Conservation (phyloP, 148 eudicot genomes). For the Simmondsia chinensis region DNA sequence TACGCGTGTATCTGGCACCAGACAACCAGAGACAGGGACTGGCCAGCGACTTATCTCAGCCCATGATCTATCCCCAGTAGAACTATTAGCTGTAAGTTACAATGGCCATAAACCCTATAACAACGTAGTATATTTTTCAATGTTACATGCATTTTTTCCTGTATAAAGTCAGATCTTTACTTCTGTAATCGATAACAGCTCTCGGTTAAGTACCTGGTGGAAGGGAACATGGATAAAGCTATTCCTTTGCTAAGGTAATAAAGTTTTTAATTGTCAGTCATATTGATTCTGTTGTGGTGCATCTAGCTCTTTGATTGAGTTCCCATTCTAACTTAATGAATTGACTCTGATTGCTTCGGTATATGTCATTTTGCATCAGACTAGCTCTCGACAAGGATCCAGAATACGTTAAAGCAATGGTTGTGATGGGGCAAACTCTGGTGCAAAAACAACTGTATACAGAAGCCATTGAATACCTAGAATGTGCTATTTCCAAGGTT, state of each 20-base stretch:
- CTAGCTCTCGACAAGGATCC: constrained; percentile 80
- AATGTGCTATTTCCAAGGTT: constrained; percentile 67
- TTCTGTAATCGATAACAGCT: constrained; percentile 28
- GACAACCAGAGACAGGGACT: constrained; percentile 14
- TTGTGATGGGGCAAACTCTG: constrained; percentile 56
- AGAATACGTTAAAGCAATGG: constrained; percentile 56
- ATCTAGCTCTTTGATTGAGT: background rate
- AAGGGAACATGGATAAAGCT: constrained; percentile 46
- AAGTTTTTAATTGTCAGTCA: background rate
- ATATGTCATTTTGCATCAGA: constrained; percentile 30
- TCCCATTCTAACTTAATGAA: background rate
- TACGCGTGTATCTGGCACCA: constrained; percentile 11
- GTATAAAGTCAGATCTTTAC: background rate
- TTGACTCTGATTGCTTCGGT: constrained; percentile 6
- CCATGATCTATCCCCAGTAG: constrained; percentile 37
- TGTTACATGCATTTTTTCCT: background rate
- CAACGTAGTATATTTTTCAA: background rate
- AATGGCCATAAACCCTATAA: constrained; percentile 10
- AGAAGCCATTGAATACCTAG: constrained; percentile 57
- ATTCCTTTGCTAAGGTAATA: constrained; percentile 49
- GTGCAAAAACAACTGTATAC: constrained; percentile 28
- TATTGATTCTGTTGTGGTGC: background rate
- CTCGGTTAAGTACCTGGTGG: constrained; percentile 37
- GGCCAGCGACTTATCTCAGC: constrained; percentile 23
- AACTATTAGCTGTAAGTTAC: constrained; percentile 58